Base-by-base conservation (phyloP, 805 yeast genomes). In the Candida golubevii region DNA sequence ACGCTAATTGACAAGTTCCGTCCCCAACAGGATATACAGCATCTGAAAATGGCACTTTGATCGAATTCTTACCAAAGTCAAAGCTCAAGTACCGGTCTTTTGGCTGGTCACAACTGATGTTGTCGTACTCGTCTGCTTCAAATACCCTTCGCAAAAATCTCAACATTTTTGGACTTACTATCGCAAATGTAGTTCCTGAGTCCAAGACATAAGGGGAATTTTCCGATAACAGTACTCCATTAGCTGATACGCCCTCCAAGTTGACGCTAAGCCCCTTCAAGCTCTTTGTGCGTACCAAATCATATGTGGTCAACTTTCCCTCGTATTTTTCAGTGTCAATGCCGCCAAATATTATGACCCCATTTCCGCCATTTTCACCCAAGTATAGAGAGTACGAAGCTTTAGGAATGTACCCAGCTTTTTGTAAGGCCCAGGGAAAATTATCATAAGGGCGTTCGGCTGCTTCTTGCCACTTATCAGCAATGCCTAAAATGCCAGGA, bases 371-470 rank as follows among this genome's bases (percentile, higher is more conserved):
- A 18, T 23, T 15, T 3, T 65, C 62, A 51, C 80, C 75, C 60
- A 86, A 69, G 55, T 67, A 84, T 45, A 86, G 65, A 0, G 91
- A 83, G 58, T 83, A 86, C 0, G 77, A 78, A 35, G 72, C 70
- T 39, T 74, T 72, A 35, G 72, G 54, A 43, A 80, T 84, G 35
- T 76, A 53, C 0, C 89, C 90, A 43, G 77, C 76, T 30, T 66
- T 57, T 39, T 73, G 79, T 67, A 88, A 61, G 46, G 75, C 74
- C 47, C 71, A 51, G 0, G 96, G 96, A 45, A 87, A 66, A 61
- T 87, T 87, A 42, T 51, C 35, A 38, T 51, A 49, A 15, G 30
- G 18, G 13, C 29, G 18, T 18, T 35, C 4, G 13, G 44, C 13
- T 7, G 46, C 40, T 30, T 43, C 49, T 23, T 39, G 42, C 42